These are phyloP conservation scores for Lecanicillium sp. DNA, from an alignment of 2,329 filamentous ascomycete genomes.

Conservation along the genomic window DNA sequence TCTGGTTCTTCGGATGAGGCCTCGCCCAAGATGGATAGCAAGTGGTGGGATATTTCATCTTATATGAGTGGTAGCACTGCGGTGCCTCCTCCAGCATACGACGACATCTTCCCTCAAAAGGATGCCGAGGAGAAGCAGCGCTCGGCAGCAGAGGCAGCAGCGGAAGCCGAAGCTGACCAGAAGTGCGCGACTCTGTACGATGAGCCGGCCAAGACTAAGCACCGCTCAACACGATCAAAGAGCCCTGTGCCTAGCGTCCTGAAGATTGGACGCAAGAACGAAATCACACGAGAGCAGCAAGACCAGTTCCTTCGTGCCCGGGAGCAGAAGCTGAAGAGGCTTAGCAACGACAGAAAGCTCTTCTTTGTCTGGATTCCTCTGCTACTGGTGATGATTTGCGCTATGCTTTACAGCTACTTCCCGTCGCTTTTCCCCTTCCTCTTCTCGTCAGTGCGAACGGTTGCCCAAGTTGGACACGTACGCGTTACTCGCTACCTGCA, in stretches of 20 bases:
- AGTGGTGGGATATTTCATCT: conserved; percentile 63
- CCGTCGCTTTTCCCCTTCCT: conserved; percentile 35
- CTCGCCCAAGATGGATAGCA: conserved; percentile 37
- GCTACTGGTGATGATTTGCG: conserved; percentile 37
- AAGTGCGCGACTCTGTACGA: conserved; percentile 50
- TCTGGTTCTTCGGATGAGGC: conserved; percentile 33
- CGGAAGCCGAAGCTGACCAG: conserved; percentile 48
- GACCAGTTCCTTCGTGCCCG: conserved; percentile 53
- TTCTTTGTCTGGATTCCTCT: conserved; percentile 59
- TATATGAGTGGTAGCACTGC: conserved; percentile 36
- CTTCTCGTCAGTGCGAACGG: conserved; percentile 23
- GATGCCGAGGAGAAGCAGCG: conserved; percentile 47
- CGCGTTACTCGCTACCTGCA: conserved; percentile 17
- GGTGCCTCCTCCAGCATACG: conserved; percentile 63
- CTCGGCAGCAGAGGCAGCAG: conserved; percentile 48
- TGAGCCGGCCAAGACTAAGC: conserved; percentile 18
- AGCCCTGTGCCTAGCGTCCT: conserved; percentile 37
- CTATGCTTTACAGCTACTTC: conserved; percentile 42
- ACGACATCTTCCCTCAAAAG: conserved; percentile 63
- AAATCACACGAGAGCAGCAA: conserved; percentile 57
- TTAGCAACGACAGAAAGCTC: conserved; percentile 56
- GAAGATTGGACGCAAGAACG: conserved; percentile 54
- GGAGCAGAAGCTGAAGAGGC: conserved; percentile 53
- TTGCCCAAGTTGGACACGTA: conserved; percentile 19
- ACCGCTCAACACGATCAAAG: conserved; percentile 23